A percentile compares a stretch with the other conserved stretches of the same genome.
These are phyloP conservation scores for Pythium phragmiticola DNA, from an alignment of 352 stramenopile species.

Conservation along the genomic window DNA sequence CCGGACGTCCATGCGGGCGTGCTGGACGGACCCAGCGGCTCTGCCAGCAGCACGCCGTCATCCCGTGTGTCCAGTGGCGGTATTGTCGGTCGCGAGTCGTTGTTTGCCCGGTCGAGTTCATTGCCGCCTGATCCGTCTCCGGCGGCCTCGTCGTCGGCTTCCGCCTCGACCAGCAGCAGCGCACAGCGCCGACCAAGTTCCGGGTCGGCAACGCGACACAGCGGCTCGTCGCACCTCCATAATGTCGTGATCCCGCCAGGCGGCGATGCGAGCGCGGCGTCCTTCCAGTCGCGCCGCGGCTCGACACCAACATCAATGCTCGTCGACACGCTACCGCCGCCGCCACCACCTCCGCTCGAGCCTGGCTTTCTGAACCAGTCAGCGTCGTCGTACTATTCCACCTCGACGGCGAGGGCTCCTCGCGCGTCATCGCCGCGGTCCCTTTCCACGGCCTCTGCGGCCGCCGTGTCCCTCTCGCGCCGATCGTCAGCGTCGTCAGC, in stretches of 20 bases:
- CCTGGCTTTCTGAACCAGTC: conserved; percentile 11
- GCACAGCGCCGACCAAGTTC: conserved; percentile 15
- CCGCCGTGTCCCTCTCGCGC: conserved; percentile 26
- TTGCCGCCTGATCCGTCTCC: conserved; percentile 4
- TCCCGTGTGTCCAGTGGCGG: neutral
- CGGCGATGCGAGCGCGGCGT: neutral
- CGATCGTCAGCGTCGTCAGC: conserved; percentile 11
- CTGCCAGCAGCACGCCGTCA: neutral
- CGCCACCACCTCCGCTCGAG: conserved; percentile 25
- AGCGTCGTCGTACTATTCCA: conserved; percentile 5
- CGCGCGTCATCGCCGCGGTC: conserved; percentile 15
- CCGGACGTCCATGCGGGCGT: conserved; percentile 11
- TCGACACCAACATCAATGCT: conserved; percentile 7
- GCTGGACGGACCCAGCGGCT: conserved; percentile 4
- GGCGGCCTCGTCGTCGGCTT: neutral
- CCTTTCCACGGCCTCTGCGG: conserved; percentile 21
- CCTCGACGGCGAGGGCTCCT: neutral
- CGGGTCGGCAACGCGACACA: conserved; percentile 14
- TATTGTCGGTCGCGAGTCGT: conserved; percentile 6
- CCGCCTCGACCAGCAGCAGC: neutral
- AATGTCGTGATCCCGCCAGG: conserved; percentile 29
- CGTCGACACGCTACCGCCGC: conserved; percentile 24
- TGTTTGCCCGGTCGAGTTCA: conserved; percentile 14
- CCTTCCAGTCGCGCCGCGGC: neutral
- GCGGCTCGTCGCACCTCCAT: conserved; percentile 13